Percentiles rank a stretch among this genome's conserved stretches.
phyloP scores from a whole-genome alignment of 129 eudicot species.

The Centrapalus pauciflorus region DNA sequence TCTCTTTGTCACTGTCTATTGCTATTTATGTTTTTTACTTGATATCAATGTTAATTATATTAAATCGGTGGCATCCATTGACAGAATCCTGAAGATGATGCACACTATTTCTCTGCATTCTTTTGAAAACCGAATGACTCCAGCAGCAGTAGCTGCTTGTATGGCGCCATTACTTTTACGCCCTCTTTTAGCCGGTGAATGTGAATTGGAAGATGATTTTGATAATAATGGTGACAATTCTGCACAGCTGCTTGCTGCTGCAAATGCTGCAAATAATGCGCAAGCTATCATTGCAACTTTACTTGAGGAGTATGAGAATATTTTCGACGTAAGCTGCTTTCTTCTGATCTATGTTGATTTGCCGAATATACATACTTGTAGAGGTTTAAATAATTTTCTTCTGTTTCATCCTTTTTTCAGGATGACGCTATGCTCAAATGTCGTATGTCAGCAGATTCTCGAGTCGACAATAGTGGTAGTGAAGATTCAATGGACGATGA shows the following conservation, averaged over 20 bases:
- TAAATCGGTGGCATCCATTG: constrained; percentile 12
- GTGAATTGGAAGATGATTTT: constrained; percentile 85
- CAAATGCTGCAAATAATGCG: constrained; percentile 95
- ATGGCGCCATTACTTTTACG: constrained; percentile 95
- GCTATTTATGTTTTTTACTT: background rate
- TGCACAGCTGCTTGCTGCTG: constrained; percentile 94
- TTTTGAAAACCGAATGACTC: constrained; percentile 80
- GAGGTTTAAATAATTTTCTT: background rate
- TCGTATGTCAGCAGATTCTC: constrained; percentile 81
- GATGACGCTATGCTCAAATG: constrained; percentile 67
- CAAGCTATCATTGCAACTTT: constrained; percentile 76
- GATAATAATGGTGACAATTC: constrained; percentile 76
- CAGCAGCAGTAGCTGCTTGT: constrained; percentile 93
- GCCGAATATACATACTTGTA: too few species aligned
- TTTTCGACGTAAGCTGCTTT: constrained; percentile 66
- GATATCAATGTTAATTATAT: background rate
- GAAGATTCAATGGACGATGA: constrained; percentile 77
- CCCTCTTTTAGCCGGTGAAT: constrained; percentile 92
- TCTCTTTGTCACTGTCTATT: constrained; percentile 1
- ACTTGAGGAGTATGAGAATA: constrained; percentile 77
- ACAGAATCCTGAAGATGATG: constrained; percentile 90
- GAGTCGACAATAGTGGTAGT: constrained; percentile 64
- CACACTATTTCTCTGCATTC: constrained; percentile 69
- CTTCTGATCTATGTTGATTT: background rate
- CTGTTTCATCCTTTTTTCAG: constrained; percentile 35